These are phyloP conservation scores for Metschnikowia aberdeeniae DNA, from an alignment of 805 yeast genomes.

Conservation along the genomic window DNA sequence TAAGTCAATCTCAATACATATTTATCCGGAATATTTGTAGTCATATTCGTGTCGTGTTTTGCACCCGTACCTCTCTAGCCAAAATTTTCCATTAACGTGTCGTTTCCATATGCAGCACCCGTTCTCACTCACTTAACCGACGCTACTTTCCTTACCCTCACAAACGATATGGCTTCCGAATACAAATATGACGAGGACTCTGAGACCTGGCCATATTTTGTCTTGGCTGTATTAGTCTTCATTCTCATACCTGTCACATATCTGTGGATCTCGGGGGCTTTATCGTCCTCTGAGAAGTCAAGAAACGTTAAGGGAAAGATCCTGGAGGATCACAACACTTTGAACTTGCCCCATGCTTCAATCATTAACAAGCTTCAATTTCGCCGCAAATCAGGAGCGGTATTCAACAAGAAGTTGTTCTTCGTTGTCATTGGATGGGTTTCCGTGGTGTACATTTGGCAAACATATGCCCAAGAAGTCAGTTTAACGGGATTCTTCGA, in stretches of 20 bases:
- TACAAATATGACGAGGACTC: slow-evolving; percentile 84
- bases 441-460: slow-evolving; percentile 39
- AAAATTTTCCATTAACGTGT: slow-evolving; percentile 6
- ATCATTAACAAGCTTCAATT: slow-evolving; percentile 24
- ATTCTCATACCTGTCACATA: slow-evolving; percentile 64
- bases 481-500: slow-evolving; percentile 61
- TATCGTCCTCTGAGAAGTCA: slow-evolving; percentile 13
- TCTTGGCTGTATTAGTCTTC: slow-evolving; percentile 65
- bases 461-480: slow-evolving; percentile 40
- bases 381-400: slow-evolving; percentile 26
- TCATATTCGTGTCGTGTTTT: neutral
- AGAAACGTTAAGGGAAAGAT: slow-evolving; percentile 29
- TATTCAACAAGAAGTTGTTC: slow-evolving; percentile 37
- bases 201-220: slow-evolving; percentile 91
- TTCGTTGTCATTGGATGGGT: slow-evolving; percentile 57
- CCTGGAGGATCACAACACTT: slow-evolving; percentile 25
- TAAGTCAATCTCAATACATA: neutral
- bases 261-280: slow-evolving; percentile 22
- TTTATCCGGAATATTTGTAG: neutral
- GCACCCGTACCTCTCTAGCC: slow-evolving; percentile 1
- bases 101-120: slow-evolving; percentile 3
- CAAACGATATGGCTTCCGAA: slow-evolving; percentile 37
- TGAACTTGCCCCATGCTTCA: slow-evolving; percentile 25
- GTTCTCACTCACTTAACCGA: slow-evolving; percentile 1
- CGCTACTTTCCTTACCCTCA: neutral